Conservation (phyloP, 2,329 filamentous ascomycete genomes). For the Macrophomina phaseolina region DNA sequence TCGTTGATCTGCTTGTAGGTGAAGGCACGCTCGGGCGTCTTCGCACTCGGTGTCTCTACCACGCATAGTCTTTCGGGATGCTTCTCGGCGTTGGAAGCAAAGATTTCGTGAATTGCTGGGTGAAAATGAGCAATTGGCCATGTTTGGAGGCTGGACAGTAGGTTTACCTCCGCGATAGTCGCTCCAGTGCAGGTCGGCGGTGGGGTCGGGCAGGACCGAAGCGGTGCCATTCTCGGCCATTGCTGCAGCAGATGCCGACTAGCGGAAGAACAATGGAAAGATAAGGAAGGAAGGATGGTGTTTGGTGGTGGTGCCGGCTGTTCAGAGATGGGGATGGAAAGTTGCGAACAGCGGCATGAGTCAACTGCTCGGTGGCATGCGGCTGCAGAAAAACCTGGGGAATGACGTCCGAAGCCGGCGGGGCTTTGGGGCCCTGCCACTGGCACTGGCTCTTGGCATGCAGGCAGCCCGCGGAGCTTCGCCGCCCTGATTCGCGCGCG, state of each 20-base stretch:
- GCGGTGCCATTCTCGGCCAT: slow-evolving; percentile 23
- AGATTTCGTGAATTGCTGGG: slow-evolving; percentile 71
- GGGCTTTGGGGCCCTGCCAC: slow-evolving; percentile 1
- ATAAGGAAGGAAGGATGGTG: background rate
- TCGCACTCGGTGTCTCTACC: slow-evolving; percentile 64
- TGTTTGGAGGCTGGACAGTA: background rate
- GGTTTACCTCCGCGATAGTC: slow-evolving; percentile 59
- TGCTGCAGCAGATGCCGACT: background rate
- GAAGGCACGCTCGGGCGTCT: slow-evolving; percentile 68
- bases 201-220: slow-evolving; percentile 65
- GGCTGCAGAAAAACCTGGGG: slow-evolving; percentile 25
- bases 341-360: slow-evolving; percentile 16
- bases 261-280: background rate
- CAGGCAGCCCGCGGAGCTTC: background rate
- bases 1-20: slow-evolving; percentile 88
- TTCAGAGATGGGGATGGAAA: background rate
- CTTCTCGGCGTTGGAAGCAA: slow-evolving; percentile 67
- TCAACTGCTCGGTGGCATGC: background rate
- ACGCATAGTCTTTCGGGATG: slow-evolving; percentile 73
- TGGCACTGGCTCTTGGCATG: too few species aligned
- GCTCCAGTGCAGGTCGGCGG: slow-evolving; percentile 70
- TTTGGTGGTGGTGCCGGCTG: background rate
- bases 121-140: slow-evolving; percentile 5
- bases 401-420: slow-evolving; percentile 27
- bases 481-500: slow-evolving; percentile 19